These are phyloP conservation scores for Sporisorium exsertum DNA, from an alignment of 1,284 basidiomycete species.

Conservation along the genomic window DNA sequence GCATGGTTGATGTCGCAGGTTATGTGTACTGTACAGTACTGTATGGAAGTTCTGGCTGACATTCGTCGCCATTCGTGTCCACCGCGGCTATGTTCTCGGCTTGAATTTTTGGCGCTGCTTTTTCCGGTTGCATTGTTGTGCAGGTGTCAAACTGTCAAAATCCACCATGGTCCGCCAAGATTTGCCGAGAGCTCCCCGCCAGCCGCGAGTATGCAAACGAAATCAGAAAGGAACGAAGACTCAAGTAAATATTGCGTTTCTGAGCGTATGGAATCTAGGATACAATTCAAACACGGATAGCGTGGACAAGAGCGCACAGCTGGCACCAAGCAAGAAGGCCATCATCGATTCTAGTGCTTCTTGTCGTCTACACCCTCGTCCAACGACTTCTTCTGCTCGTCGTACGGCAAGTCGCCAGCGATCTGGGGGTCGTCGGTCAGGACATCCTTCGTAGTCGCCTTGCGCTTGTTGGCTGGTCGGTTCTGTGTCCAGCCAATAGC, in stretches of 20 bases:
- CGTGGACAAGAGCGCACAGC: not conserved
- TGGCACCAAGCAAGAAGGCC: not conserved
- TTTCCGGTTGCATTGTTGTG: not conserved
- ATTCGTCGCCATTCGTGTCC: too few species aligned
- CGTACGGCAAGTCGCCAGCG: conserved; percentile 23
- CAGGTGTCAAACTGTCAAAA: not conserved
- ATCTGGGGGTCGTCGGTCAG: conserved; percentile 23
- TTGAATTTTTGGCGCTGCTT: not conserved
- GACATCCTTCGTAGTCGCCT: conserved; percentile 4
- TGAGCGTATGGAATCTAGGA: not conserved
- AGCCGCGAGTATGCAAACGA: not conserved
- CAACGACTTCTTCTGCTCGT: conserved; percentile 27
- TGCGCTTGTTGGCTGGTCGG: conserved; percentile 30
- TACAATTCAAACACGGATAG: not conserved
- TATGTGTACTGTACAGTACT: too few species aligned
- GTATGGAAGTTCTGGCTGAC: too few species aligned
- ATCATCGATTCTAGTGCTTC: conserved; percentile 15
- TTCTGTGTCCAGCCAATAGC: conserved; percentile 43
- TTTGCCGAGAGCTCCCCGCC: not conserved
- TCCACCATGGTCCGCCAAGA: not conserved
- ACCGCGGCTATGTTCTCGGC: too few species aligned
- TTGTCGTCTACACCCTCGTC: conserved; percentile 35
- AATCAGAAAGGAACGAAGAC: not conserved
- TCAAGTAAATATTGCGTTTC: not conserved
- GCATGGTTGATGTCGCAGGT: too few species aligned